Conservation (phyloP, 306 rosid species). For the Canavalia gladiata region DNA sequence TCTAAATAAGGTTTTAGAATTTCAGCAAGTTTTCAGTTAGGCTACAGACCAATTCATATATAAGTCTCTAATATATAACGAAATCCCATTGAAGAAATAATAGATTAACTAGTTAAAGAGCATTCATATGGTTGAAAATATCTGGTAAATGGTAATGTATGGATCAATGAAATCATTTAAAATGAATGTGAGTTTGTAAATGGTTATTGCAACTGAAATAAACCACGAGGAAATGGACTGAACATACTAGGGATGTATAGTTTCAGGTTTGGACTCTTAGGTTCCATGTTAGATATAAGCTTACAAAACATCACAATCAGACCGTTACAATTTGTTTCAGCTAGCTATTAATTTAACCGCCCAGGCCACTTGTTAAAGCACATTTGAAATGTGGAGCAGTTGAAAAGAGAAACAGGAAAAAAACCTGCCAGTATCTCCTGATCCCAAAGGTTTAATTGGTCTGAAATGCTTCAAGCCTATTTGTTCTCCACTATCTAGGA, state of each 20-base stretch:
- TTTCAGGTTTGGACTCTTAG: conserved; percentile 3
- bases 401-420: conserved; percentile 26
- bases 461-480: conserved; percentile 87
- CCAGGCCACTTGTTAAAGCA: background rate
- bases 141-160: background rate
- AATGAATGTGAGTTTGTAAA: background rate
- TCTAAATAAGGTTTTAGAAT: conserved; percentile 20
- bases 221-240: background rate
- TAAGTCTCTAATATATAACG: conserved; percentile 6
- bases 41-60: background rate
- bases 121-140: background rate
- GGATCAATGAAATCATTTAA: background rate
- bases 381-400: conserved; percentile 35
- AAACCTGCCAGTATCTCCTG: conserved; percentile 97
- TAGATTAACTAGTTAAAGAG: background rate
- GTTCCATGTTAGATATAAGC: background rate
- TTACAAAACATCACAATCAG: background rate
- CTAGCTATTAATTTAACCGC: background rate
- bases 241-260: background rate
- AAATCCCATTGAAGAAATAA: conserved; percentile 15
- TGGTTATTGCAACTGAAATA: conserved; percentile 1
- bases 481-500: conserved; percentile 75
- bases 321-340: conserved; percentile 30
- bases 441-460: conserved; percentile 92
- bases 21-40: conserved; percentile 18